phyloP scores from a whole-genome alignment of 1,139 yeast genomes.

The Pichia cactophila region DNA sequence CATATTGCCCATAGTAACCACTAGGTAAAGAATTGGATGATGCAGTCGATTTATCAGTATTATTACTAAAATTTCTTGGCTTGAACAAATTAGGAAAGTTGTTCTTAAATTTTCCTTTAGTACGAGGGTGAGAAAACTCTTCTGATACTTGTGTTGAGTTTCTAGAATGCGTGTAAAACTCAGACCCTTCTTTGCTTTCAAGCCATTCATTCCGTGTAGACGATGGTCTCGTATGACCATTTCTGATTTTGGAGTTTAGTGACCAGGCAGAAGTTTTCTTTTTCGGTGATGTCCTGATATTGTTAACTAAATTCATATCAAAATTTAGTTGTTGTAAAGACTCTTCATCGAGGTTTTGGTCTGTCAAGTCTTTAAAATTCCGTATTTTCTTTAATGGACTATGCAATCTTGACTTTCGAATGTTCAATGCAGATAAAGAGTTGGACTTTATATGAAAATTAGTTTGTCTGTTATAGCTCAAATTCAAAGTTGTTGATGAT shows the following conservation, averaged over 20 bases:
- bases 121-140: background rate
- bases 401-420: slow-evolving; percentile 3
- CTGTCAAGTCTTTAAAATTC: slow-evolving; percentile 5
- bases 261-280: slow-evolving; percentile 7
- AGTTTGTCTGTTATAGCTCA: background rate
- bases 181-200: background rate
- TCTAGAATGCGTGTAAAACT: background rate
- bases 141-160: background rate
- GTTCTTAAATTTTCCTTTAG: background rate
- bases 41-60: slow-evolving; percentile 10
- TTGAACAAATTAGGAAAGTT: background rate
- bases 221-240: background rate
- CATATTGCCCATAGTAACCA: slow-evolving; percentile 57
- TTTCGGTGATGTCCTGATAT: slow-evolving; percentile 15
- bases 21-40: slow-evolving; percentile 43
- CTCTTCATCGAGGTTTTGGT: background rate
- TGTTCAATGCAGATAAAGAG: slow-evolving; percentile 6
- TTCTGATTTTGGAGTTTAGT: slow-evolving; percentile 1
- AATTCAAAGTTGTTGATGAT: slow-evolving; percentile 5
- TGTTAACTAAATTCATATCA: slow-evolving; percentile 10
- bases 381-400: slow-evolving; percentile 18
- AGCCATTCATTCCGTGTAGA: background rate
- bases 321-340: background rate
- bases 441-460: slow-evolving; percentile 3
- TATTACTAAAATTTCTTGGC: background rate